phyloP scores from a whole-genome alignment of 139 green algal genomes.

The Chlorella sp. region DNA sequence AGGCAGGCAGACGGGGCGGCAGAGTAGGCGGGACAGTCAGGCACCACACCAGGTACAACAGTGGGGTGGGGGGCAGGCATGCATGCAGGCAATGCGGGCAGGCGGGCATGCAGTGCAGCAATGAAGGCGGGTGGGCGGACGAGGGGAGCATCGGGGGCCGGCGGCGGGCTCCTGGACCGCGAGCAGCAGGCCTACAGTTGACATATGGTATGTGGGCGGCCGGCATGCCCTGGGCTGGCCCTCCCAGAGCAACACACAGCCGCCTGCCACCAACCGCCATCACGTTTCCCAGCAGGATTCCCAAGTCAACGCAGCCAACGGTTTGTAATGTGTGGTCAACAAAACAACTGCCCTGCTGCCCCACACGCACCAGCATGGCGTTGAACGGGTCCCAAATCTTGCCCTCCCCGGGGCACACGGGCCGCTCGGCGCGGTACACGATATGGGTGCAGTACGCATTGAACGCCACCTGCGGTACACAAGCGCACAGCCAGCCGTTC shows the following conservation, averaged over 20 bases:
- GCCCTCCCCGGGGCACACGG: background rate
- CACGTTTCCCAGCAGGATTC: background rate
- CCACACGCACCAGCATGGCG: slow-evolving; percentile 22
- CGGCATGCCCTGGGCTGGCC: too few species aligned
- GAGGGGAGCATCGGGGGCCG: too few species aligned
- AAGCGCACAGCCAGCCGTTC: too few species aligned
- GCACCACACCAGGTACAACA: background rate
- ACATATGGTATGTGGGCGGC: too few species aligned
- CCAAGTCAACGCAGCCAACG: background rate
- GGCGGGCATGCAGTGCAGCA: too few species aligned
- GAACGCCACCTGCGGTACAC: slow-evolving; percentile 26
- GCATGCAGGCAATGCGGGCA: too few species aligned
- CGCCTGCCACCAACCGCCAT: background rate
- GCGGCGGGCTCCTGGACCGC: too few species aligned
- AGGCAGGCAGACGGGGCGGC: background rate
- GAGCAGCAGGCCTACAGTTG: too few species aligned
- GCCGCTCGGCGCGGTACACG: background rate
- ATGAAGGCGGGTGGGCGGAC: too few species aligned
- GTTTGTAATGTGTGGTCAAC: too few species aligned
- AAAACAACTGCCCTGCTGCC: background rate
- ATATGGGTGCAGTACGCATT: slow-evolving; percentile 33
- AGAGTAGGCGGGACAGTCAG: background rate
- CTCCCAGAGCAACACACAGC: background rate
- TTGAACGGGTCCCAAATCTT: slow-evolving; percentile 16
- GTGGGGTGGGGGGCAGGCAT: background rate